Percentiles rank a stretch among this genome's conserved stretches.
phyloP scores from a whole-genome alignment of 192 early-diverging fungal species.

The Coemansia sp. region DNA sequence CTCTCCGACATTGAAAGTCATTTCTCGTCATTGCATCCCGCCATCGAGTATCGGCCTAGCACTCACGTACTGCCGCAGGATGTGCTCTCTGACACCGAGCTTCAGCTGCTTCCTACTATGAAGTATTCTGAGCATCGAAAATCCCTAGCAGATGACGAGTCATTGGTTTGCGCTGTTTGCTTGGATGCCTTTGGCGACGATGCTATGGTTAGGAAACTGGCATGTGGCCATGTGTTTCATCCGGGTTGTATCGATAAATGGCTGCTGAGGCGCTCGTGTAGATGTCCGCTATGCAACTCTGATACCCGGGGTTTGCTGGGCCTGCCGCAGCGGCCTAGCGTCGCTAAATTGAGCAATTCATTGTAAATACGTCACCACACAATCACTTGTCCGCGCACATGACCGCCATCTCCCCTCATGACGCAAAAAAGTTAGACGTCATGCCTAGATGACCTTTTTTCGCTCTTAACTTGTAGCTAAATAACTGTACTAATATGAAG shows the following conservation, averaged over 20 bases:
- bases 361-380: slow-evolving; percentile 1
- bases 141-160: not conserved
- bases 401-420: not conserved
- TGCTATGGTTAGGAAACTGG: slow-evolving; percentile 25
- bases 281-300: slow-evolving; percentile 43
- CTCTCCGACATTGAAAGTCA: slow-evolving; percentile 10
- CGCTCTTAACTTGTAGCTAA: not conserved
- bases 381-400: not conserved
- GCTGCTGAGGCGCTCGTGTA: slow-evolving; percentile 40
- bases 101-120: slow-evolving; percentile 13
- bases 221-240: slow-evolving; percentile 41
- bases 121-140: slow-evolving; percentile 3
- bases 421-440: not conserved
- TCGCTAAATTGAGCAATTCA: slow-evolving; percentile 14
- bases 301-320: slow-evolving; percentile 17
- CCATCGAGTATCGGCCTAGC: slow-evolving; percentile 7
- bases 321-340: slow-evolving; percentile 26
- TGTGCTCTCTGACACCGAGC: slow-evolving; percentile 15
- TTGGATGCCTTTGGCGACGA: slow-evolving; percentile 20
- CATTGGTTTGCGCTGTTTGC: slow-evolving; percentile 27
- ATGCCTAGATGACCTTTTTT: not conserved
- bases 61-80: not conserved
- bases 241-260: slow-evolving; percentile 38
- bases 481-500: slow-evolving; percentile 1
- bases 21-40: not conserved